Evolutionary conservation across 257 asterid species (phyloP).

Genomic region (Nemophila menziesii): DNA sequence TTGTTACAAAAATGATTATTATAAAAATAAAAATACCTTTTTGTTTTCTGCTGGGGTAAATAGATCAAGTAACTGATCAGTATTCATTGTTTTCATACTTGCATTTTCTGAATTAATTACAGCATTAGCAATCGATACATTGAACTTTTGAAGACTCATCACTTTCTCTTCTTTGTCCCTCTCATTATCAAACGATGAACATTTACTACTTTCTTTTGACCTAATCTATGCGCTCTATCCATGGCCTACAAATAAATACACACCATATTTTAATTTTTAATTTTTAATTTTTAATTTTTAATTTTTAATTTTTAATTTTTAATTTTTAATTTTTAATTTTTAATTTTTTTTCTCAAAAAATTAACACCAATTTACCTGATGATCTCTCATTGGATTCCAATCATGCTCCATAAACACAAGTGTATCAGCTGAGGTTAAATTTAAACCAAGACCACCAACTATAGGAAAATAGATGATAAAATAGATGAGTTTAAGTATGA

Average conservation of each 20-base stretch:
- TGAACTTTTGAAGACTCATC: conserved; percentile 98
- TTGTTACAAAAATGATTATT: not conserved
- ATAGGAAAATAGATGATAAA: conserved; percentile 13
- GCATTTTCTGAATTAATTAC: conserved; percentile 91
- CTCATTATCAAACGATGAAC: conserved; percentile 98
- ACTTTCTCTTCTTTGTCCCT: conserved; percentile 99
- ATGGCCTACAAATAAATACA: conserved; percentile 69
- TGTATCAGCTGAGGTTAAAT: conserved; percentile 96
- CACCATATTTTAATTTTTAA: no score
- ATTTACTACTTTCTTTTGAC: conserved; percentile 87
- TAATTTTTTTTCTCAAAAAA: no score
- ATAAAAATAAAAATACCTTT: conserved; percentile 41
- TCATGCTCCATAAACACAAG: conserved; percentile 99
- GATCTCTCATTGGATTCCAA: conserved; percentile 99
- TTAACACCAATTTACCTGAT: no score
- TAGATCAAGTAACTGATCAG: conserved; percentile 92
- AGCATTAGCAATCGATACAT: conserved; percentile 87
- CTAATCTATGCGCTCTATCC: conserved; percentile 99
- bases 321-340: no score
- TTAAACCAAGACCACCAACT: conserved; percentile 99
- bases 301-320: no score
- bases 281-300: no score
- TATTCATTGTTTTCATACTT: conserved; percentile 93
- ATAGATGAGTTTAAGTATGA: conserved; percentile 3
- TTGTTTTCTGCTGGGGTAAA: conserved; percentile 77